Evolutionary conservation across 352 stramenopile species (phyloP), one percentile per base, ranked within the genome.

Genomic region (Aphanomyces astaci): DNA sequence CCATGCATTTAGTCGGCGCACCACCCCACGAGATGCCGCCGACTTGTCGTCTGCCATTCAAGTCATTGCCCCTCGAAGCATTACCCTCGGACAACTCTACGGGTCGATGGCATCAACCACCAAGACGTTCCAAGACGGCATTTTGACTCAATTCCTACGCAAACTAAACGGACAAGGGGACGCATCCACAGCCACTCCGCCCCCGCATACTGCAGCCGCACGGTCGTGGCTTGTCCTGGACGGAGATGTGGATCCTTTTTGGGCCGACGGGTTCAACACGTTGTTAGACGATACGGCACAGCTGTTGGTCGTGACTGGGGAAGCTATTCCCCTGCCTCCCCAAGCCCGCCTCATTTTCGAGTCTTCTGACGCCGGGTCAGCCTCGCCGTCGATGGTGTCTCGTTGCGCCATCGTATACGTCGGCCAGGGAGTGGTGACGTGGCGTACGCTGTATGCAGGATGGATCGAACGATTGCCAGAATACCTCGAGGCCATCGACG

Each of bases 141-240:
- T 68, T 1, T 33, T 68, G 3, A 60, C 48, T 15, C 51, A 32
- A 7, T 45, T 68, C 32, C 62, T 68, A 22, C 62, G 62, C 11
- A 45, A 48, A 10, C 62, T 60, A 3, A 7, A 15, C 36, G 36
- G 36, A 15, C 36, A 43, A 43, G 36, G 36, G 7, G 15, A 49
- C 32, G 33, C 62, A n/a, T 19, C 51, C 11, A 30, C 51, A 39
- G 28, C 9, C 27, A 24, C 46, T 32, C 25, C 32, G 43, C 24
- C 43, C 36, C 48, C 19, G 27, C 10, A 9, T 31, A 31, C 17
- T 54, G 24, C 46, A 25, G 13, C 19, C 45, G 64, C 71, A 4
- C 67, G 80, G 7, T 87, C 82, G 19, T 93, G 84, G 82, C 63
- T 91, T 4, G 63, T 90, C 4, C 67, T 93, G 17, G 84, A 93